Evolutionary conservation across 495 filamentous ascomycete species (phyloP), one percentile per base, ranked within the genome.

Genomic region (Wilcoxina mikolae): DNA sequence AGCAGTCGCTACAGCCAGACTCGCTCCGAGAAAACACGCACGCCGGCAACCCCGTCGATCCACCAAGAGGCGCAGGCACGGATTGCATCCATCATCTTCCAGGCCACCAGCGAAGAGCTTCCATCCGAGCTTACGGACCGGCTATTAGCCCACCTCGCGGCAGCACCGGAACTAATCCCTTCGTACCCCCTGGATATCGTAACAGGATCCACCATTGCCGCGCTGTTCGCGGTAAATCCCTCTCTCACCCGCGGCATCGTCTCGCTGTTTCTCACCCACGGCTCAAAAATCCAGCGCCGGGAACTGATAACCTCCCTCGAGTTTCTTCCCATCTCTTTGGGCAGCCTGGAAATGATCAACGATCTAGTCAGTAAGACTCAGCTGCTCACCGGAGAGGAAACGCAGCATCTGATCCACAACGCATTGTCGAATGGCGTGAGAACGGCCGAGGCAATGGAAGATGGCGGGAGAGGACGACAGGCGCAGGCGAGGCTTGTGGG

Each of bases 311-410:
- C 31, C 0, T 49, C 60, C 1, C 54, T 64, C 2, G 51, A 60
- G 12, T 58, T 57, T 33, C 58, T 72, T 3, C 68, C 70, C 2
- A 59, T 70, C 10, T 59, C 62, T 1, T 52, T 72, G 11, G 49
- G 53, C 4, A 62, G 57, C 20, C 56, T 72, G 12, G 70, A 72
- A 46, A 31, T 68, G 25, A 44, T 71, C n/a, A 72, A 68, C 28
- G 58, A 61, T 3, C 52, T 69, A 17, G 55, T 69, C 15, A 63
- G 56, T 15, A 57, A 64, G 35, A 24, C 43, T 0, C 27, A 48
- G 10, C 57, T 49, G 11, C 51, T 64, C 33, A 52, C 35, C 3
- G 50, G 54, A 23, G 57, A 56, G 4, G 61, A 65, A 41, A n/a
- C 53, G 2, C 27, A 45, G 18, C 23, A 51, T 24, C 54, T 65